Base-by-base conservation (phyloP, 2,329 filamentous ascomycete species). In the Neofusicoccum laricinum region DNA sequence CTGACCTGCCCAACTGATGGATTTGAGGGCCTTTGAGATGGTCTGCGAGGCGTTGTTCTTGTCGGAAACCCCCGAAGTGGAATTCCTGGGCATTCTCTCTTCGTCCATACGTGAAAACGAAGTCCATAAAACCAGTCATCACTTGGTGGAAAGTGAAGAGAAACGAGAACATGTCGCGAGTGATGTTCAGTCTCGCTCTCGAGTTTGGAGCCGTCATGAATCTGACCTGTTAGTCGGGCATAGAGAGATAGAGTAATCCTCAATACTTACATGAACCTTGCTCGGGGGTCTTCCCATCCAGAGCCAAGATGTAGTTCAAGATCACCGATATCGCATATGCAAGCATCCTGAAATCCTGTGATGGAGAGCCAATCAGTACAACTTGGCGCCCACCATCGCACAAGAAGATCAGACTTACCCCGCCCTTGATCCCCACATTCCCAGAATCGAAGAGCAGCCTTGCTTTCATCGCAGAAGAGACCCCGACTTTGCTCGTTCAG, bases 81-180 rank as follows among this genome's bases (percentile, higher is more conserved):
- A 75, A 74, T 58, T 79, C 78, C 64, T 70, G 61, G 1, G 71
- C 51, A 21, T 74, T 66, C 4, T 70, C 61, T 57, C 74, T 73
- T 12, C 66, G 64, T 0, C 77, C 77, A 61, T 78, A 79, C 2
- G 75, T 71, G 40, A 77, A 76, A 0, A 79, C n/a, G 48, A 78
- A 78, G 49, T 79, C 75, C 1, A 79, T 61, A 64, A 78, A 78
- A 0, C 66, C 62, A 1, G 75, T 70, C 65, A 72, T 71, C 0
- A 78, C 71, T 70, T 79, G 75, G 64, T 75, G 70, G 61, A 75
- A 73, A 0, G 69, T 36, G 25, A 70, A 67, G 0, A 70, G 41
- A 2, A 70, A 65, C 1, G 32, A 51, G 5, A 71, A 45, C 70
- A 72, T 72, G 0, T 46, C 3, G 14, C 53, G 57, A 0, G 69